Conservation (phyloP, 805 yeast genomes). For the Lipomyces yamanashiensis region DNA sequence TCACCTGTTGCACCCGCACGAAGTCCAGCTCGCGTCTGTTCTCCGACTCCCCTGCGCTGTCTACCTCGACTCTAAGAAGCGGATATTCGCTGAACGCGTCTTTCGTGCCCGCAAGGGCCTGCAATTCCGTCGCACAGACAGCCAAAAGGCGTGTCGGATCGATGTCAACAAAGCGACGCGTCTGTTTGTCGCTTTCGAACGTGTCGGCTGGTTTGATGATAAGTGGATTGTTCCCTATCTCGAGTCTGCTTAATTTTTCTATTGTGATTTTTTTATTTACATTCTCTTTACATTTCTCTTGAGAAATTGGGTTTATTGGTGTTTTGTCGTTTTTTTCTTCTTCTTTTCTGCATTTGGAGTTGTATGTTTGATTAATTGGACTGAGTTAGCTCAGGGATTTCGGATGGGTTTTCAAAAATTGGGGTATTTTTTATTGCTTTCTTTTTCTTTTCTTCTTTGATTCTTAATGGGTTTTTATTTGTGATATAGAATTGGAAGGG, state of each 20-base stretch:
- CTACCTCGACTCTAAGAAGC: conserved; percentile 74
- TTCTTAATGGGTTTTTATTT: background rate
- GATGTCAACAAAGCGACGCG: conserved; percentile 96
- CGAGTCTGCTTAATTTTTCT: background rate
- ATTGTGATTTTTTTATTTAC: background rate
- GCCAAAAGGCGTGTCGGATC: conserved; percentile 95
- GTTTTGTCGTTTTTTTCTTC: conserved; percentile 3
- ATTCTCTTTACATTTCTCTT: conserved; percentile 1
- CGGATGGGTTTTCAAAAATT: background rate
- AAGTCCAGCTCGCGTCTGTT: conserved; percentile 81
- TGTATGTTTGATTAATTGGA: conserved; percentile 5
- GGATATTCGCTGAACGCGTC: conserved; percentile 88
- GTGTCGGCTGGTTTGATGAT: conserved; percentile 90
- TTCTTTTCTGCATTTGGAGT: conserved; percentile 2
- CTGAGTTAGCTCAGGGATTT: conserved; percentile 1
- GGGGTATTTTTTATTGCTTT: background rate
- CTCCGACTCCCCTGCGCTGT: conserved; percentile 85
- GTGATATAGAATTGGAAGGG: background rate
- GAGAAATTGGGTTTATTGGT: background rate
- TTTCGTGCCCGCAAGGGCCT: conserved; percentile 64
- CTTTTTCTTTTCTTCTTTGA: background rate
- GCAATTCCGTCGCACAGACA: conserved; percentile 94
- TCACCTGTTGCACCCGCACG: conserved; percentile 86
- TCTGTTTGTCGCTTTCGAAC: conserved; percentile 85
- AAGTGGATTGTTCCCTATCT: conserved; percentile 27